Evolutionary conservation across 345 rosid genomes (phyloP), one percentile per base, ranked within the genome.

Genomic region (Hypericum androsaemum): DNA sequence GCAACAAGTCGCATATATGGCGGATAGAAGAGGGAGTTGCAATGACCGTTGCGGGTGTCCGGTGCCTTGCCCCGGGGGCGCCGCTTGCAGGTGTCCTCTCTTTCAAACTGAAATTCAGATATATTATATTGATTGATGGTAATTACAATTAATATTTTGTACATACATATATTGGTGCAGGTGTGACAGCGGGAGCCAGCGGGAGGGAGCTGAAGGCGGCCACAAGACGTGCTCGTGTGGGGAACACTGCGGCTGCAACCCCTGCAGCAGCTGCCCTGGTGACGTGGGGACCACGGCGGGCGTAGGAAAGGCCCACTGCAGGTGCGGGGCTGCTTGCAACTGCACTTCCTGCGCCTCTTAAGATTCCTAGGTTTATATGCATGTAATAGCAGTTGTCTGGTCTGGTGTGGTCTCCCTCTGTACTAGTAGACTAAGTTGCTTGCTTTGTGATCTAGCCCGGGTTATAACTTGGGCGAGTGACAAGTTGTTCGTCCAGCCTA

Each of bases 171-270:
- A 6, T 39, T 15, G 5, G 39, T 38, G 53, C 62, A 80, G 75
- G 62, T 86, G 88, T 54, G 32, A 44, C 7, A 39, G 32, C 17
- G 50, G 14, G 57, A 51, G 53, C 58, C 67, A 7, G 35, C 58
- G 10, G 66, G 64, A 13, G 77, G 63, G 45, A 22, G 54, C 12
- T 6, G 63, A 38, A 32, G 72, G 62, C 6, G 53, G 32, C 0
- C 83, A 66, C 71, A 71, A n/a, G 57, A 39, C 13, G 49, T 76
- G 80, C 72, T 53, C 74, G 14, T 80, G 84, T 40, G 80, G 88
- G 12, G 85, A 74, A 53, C 80, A 78, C 44, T 76, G 95, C 43
- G 59, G 69, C 38, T 79, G 89, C 69, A 83, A 74, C 57, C 92
- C 92, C 1, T 79, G 89, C 70, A 61, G 64, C 48, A 81, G 89